Evolutionary conservation across 2,329 filamentous ascomycete genomes (phyloP).

Genomic region (Lasiodiplodia citricola): DNA sequence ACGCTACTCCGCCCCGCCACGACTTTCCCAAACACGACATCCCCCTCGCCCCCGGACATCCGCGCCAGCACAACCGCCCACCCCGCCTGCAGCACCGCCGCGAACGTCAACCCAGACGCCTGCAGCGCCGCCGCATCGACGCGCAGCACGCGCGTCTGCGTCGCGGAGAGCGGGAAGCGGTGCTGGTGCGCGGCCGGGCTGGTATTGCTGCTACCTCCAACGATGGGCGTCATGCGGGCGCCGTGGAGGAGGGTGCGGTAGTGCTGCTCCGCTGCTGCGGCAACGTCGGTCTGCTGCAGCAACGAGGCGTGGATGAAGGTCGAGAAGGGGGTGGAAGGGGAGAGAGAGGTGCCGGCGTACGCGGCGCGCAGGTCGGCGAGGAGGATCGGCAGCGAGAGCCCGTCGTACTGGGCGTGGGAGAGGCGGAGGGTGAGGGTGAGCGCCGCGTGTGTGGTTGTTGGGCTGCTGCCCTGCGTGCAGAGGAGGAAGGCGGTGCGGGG

Average conservation of each 20-base stretch:
- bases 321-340: neutral
- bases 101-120: slow-evolving; percentile 23
- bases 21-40: slow-evolving; percentile 51
- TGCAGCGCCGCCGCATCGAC: neutral
- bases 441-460: slow-evolving; percentile 26
- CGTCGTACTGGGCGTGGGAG: slow-evolving; percentile 33
- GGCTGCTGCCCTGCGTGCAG: slow-evolving; percentile 24
- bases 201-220: neutral
- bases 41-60: slow-evolving; percentile 38
- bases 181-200: neutral
- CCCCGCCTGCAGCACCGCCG: slow-evolving; percentile 48
- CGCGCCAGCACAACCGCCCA: slow-evolving; percentile 41
- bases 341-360: neutral
- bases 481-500: slow-evolving; percentile 46
- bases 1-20: slow-evolving; percentile 48
- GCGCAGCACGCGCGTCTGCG: neutral
- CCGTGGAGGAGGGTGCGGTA: neutral
- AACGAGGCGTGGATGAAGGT: neutral
- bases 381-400: neutral
- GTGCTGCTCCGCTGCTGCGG: neutral
- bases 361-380: neutral
- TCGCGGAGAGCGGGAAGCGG: neutral
- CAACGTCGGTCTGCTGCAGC: neutral
- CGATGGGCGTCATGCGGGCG: neutral
- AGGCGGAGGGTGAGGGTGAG: slow-evolving; percentile 27